A percentile compares a stretch with the other conserved stretches of the same genome.
These are phyloP conservation scores for Aureobasidium namibiae DNA, from an alignment of 2,329 filamentous ascomycete genomes.

Conservation along the genomic window DNA sequence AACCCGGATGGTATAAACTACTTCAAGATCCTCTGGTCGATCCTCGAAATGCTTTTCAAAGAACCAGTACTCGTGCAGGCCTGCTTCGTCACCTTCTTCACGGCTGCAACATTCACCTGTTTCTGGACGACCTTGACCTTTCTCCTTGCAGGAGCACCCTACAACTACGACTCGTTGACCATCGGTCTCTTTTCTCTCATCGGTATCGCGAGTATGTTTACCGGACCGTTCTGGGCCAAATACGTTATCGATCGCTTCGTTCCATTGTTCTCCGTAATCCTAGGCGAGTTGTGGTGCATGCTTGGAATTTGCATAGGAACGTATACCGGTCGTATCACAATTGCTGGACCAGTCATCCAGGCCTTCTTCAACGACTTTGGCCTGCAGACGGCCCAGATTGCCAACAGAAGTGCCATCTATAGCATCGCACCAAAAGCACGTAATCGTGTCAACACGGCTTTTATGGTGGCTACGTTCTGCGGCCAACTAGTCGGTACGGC, in stretches of 20 bases:
- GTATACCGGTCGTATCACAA: conserved; percentile 55
- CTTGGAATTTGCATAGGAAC: conserved; percentile 59
- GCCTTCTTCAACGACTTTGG: conserved; percentile 65
- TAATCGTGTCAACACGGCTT: conserved; percentile 73
- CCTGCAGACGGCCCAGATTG: conserved; percentile 64
- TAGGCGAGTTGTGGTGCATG: conserved; percentile 53
- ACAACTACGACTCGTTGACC: conserved; percentile 55
- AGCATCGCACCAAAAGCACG: conserved; percentile 60
- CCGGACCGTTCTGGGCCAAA: conserved; percentile 62
- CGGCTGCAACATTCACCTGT: conserved; percentile 52
- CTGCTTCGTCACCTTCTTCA: conserved; percentile 57
- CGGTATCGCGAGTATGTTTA: conserved; percentile 59
- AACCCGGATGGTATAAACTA: conserved; percentile 61
- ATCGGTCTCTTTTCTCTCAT: conserved; percentile 76
- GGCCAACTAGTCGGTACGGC: conserved; percentile 63
- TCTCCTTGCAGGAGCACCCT: conserved; percentile 62
- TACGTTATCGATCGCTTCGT: conserved; percentile 62
- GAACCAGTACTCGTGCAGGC: conserved; percentile 64
- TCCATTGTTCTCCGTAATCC: conserved; percentile 58
- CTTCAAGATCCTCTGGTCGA: conserved; percentile 55
- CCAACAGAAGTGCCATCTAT: conserved; percentile 64
- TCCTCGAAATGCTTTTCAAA: conserved; percentile 53
- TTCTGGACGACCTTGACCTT: conserved; percentile 77
- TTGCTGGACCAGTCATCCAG: conserved; percentile 66
- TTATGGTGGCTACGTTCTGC: conserved; percentile 68